These are phyloP conservation scores for Aspergillus pseudonomiae DNA, from an alignment of 2,329 filamentous ascomycete genomes.

Conservation along the genomic window DNA sequence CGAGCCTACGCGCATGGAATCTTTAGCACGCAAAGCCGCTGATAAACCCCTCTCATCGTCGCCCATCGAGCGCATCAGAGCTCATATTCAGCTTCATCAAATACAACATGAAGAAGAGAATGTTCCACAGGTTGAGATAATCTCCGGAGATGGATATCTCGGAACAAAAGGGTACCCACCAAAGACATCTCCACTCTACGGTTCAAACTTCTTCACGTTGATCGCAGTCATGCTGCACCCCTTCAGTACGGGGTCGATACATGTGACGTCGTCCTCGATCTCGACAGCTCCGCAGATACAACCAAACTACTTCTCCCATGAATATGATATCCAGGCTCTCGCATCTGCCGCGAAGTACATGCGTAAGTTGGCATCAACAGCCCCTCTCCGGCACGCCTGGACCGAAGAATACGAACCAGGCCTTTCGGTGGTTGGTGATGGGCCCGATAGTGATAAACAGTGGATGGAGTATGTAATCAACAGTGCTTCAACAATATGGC, in stretches of 20 bases:
- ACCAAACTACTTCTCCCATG: background rate
- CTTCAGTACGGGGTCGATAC: background rate
- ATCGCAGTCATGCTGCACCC: background rate
- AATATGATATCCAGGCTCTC: background rate
- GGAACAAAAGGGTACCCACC: background rate
- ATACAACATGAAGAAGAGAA: background rate
- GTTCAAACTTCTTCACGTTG: background rate
- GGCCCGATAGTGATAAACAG: background rate
- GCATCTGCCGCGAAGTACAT: background rate
- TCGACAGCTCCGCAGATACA: background rate
- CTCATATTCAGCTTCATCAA: background rate
- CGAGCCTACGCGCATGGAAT: background rate
- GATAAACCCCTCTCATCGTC: background rate
- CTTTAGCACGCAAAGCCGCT: background rate
- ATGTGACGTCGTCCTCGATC: background rate
- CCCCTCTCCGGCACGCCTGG: background rate
- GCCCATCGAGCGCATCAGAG: background rate
- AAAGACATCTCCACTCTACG: background rate
- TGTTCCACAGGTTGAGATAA: background rate
- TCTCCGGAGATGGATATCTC: background rate
- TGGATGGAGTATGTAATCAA: background rate
- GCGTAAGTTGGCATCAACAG: background rate
- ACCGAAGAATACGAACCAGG: background rate
- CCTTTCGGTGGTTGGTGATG: background rate
- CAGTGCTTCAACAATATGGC: background rate